Percentiles rank a stretch among this genome's conserved stretches.
These are phyloP conservation scores for Colletotrichum sp. DNA, from an alignment of 2,329 filamentous ascomycete genomes.

Conservation along the genomic window DNA sequence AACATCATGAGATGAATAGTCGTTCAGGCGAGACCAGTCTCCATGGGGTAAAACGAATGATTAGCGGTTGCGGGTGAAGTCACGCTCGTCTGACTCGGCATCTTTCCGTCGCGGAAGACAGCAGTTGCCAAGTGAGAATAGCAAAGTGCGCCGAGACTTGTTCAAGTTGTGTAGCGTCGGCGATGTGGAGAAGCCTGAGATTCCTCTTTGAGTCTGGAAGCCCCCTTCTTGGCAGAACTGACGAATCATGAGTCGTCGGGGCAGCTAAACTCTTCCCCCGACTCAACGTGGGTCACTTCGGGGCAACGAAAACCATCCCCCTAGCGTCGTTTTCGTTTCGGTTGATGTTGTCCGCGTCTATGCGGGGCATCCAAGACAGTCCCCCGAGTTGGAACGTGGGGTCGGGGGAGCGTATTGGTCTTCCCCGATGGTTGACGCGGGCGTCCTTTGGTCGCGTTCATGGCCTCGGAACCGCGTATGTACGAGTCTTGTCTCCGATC, in stretches of 20 bases:
- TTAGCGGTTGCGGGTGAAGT: neutral
- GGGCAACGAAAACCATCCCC: conserved; percentile 20
- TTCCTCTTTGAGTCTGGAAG: neutral
- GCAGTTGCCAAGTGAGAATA: neutral
- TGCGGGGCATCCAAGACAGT: neutral
- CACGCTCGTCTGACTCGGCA: neutral
- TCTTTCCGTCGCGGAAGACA: neutral
- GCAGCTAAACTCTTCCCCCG: conserved; percentile 26
- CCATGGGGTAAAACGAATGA: conserved; percentile 2
- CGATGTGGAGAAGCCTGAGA: neutral
- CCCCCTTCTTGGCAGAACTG: neutral
- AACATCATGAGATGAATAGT: neutral
- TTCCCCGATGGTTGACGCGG: neutral
- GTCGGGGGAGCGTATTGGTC: neutral
- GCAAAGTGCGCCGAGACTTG: neutral
- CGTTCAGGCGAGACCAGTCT: neutral
- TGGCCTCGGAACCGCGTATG: neutral
- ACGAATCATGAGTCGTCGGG: conserved; percentile 25
- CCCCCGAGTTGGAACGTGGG: neutral
- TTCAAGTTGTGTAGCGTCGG: conserved; percentile 1
- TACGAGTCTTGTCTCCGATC: neutral
- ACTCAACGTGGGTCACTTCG: neutral
- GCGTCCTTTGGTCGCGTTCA: neutral
- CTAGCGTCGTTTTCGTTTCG: conserved; percentile 27
- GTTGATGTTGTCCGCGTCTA: neutral